Percentiles rank a stretch among this genome's conserved stretches.
Conservation (phyloP, 352 stramenopile species). For the Globisporangium lucens region DNA sequence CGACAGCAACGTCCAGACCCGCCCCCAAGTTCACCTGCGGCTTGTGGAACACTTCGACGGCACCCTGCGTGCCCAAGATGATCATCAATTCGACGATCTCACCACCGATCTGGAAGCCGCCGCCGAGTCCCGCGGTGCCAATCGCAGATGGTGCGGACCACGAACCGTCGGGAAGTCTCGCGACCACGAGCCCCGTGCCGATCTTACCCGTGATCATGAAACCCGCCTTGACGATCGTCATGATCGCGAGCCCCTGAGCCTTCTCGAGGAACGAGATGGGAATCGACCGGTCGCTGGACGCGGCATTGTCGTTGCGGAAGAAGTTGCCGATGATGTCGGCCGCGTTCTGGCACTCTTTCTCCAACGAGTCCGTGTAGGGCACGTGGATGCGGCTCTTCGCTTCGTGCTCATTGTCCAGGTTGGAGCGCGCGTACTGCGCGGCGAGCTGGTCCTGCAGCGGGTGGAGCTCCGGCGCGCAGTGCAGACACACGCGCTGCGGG, state of each 20-base stretch:
- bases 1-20: slow-evolving; percentile 65
- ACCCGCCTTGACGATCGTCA: slow-evolving; percentile 20
- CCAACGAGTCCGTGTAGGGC: slow-evolving; percentile 24
- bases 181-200: slow-evolving; percentile 57
- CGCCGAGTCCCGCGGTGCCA: slow-evolving; percentile 51
- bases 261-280: slow-evolving; percentile 22
- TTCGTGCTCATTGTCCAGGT: slow-evolving; percentile 27
- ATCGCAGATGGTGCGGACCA: slow-evolving; percentile 83
- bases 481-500: slow-evolving; percentile 34
- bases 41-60: slow-evolving; percentile 65
- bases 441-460: slow-evolving; percentile 28
- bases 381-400: slow-evolving; percentile 20
- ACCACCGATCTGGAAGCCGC: slow-evolving; percentile 64
- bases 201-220: slow-evolving; percentile 33
- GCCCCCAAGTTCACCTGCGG: slow-evolving; percentile 63
- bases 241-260: slow-evolving; percentile 22
- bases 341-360: slow-evolving; percentile 27
- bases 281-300: slow-evolving; percentile 20
- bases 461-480: slow-evolving; percentile 28
- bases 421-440: slow-evolving; percentile 19
- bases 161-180: slow-evolving; percentile 33
- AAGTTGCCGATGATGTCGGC: slow-evolving; percentile 31
- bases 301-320: slow-evolving; percentile 17
- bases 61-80: slow-evolving; percentile 71
- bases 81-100: slow-evolving; percentile 84